Conservation (phyloP, 1,284 basidiomycete species). For the Calocybe gambosa region DNA sequence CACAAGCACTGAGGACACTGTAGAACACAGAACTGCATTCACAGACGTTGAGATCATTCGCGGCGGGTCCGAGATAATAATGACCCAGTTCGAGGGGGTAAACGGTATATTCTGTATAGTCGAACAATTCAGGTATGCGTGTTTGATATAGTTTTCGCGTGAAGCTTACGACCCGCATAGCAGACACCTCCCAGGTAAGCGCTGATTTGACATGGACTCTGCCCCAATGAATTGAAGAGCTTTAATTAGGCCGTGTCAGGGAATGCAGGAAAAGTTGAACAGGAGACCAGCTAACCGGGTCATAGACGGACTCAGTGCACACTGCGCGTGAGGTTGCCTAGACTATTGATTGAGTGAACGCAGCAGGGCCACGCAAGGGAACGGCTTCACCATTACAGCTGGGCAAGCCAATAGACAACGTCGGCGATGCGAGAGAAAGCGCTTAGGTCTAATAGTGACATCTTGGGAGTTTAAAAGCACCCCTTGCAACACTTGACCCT, state of each 20-base stretch:
- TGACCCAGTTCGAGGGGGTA: slow-evolving; percentile 20
- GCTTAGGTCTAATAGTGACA: too few species aligned
- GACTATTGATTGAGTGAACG: background rate
- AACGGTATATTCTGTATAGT: slow-evolving; percentile 25
- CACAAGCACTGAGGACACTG: slow-evolving; percentile 32
- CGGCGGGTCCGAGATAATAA: slow-evolving; percentile 28
- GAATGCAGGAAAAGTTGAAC: background rate
- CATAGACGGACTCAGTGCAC: background rate
- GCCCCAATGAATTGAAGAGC: slow-evolving; percentile 14
- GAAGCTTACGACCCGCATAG: slow-evolving; percentile 25
- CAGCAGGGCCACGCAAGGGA: background rate
- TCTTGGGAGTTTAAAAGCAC: too few species aligned
- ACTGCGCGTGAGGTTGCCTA: background rate
- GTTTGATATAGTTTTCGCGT: background rate
- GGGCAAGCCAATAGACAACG: too few species aligned
- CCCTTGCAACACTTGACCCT: too few species aligned
- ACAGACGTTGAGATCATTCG: slow-evolving; percentile 24
- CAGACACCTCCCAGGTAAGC: slow-evolving; percentile 30
- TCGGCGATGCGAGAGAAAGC: too few species aligned
- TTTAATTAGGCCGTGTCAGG: background rate
- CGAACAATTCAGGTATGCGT: background rate
- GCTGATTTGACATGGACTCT: slow-evolving; percentile 18
- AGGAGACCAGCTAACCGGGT: background rate
- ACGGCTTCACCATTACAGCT: background rate
- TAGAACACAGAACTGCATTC: slow-evolving; percentile 36